These are phyloP conservation scores for Dujonia santamariae DNA, from an alignment of 1,139 yeast genomes.

Conservation along the genomic window DNA sequence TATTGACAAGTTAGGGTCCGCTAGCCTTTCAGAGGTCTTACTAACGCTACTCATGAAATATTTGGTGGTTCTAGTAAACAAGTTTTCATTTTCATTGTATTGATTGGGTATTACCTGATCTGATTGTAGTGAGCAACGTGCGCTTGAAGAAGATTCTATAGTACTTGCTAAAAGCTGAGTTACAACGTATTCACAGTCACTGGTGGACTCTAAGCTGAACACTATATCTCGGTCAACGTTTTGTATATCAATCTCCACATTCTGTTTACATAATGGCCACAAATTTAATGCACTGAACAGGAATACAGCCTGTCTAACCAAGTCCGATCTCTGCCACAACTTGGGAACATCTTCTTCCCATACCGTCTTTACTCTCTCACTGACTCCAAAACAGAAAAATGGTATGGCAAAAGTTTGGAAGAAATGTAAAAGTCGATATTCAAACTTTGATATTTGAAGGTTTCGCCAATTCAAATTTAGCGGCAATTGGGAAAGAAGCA, in stretches of 20 bases:
- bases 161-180: too few species aligned
- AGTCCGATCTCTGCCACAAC: slow-evolving; percentile 19
- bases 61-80: slow-evolving; percentile 16
- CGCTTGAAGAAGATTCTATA: too few species aligned
- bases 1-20: background rate
- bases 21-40: background rate
- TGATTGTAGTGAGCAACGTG: too few species aligned
- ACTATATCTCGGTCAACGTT: too few species aligned
- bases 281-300: slow-evolving; percentile 21
- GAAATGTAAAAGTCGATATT: slow-evolving; percentile 26
- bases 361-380: slow-evolving; percentile 18
- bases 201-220: too few species aligned
- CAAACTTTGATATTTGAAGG: slow-evolving; percentile 26
- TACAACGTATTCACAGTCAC: too few species aligned
- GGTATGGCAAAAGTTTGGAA: slow-evolving; percentile 26
- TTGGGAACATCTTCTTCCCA: slow-evolving; percentile 28
- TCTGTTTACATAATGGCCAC: slow-evolving; percentile 15
- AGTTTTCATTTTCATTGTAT: too few species aligned
- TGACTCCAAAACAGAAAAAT: slow-evolving; percentile 21
- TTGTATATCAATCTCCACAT: too few species aligned
- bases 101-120: too few species aligned
- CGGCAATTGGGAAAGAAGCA: too few species aligned
- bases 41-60: slow-evolving; percentile 18
- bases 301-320: slow-evolving; percentile 22
- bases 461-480: slow-evolving; percentile 11